Evolutionary conservation across 106 monocot genomes (phyloP).

Genomic region (Gastrodia elata): DNA sequence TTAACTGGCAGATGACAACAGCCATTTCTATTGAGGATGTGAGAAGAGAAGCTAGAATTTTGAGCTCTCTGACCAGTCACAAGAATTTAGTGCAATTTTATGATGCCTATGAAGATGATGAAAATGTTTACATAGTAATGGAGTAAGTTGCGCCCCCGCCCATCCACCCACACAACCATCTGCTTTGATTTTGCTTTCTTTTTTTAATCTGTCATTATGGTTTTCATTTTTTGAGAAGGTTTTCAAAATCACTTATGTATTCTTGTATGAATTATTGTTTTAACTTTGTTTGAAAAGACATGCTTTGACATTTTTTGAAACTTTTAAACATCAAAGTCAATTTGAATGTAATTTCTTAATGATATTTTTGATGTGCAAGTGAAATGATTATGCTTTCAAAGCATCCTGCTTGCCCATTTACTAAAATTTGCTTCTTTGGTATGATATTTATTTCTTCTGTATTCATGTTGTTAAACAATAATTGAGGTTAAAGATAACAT

Average conservation of each 20-base stretch:
- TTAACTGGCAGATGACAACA: constrained; percentile 65
- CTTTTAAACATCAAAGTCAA: too few relatives aligned
- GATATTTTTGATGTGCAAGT: background rate
- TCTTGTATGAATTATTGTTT: background rate
- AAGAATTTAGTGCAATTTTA: constrained; percentile 73
- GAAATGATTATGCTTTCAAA: background rate
- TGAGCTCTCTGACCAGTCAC: constrained; percentile 68
- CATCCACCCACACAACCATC: background rate
- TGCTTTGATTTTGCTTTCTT: background rate
- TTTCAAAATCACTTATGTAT: background rate
- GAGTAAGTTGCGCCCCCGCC: constrained; percentile 38
- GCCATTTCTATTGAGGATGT: constrained; percentile 81
- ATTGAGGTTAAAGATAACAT: background rate
- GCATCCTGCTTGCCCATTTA: background rate
- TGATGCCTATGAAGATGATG: constrained; percentile 76
- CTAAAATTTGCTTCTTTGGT: background rate
- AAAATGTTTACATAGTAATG: constrained; percentile 86
- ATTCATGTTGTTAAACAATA: background rate
- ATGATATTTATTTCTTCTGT: background rate
- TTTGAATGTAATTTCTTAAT: too few relatives aligned
- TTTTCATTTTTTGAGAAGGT: background rate
- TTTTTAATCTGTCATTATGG: background rate
- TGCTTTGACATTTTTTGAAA: too few relatives aligned
- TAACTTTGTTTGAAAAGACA: background rate
- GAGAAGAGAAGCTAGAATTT: constrained; percentile 79